A percentile compares a stretch with the other conserved stretches of the same genome.
These are phyloP conservation scores for Suzukiozyma palmioleophila DNA, from an alignment of 1,139 yeast species.

Conservation along the genomic window DNA sequence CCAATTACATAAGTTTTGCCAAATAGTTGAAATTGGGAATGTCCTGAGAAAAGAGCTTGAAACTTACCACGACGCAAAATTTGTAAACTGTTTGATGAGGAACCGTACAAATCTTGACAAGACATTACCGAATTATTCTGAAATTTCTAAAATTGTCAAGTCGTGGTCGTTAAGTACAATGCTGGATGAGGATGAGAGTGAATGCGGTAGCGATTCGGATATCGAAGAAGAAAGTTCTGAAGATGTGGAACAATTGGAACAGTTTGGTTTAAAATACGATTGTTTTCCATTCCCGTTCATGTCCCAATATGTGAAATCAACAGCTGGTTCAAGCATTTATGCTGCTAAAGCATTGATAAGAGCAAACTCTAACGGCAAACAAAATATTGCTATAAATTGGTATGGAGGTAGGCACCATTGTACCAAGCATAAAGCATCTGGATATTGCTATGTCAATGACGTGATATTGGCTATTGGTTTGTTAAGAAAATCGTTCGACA, in stretches of 20 bases:
- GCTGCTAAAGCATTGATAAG: constrained; percentile 36
- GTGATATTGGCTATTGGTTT: constrained; percentile 49
- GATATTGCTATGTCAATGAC: constrained; percentile 75
- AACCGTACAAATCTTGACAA: constrained; percentile 14
- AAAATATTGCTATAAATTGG: constrained; percentile 59
- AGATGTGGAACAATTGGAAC: constrained; percentile 3
- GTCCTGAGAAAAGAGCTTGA: constrained; percentile 23
- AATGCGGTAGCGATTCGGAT: constrained; percentile 5
- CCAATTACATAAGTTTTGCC: constrained; percentile 23
- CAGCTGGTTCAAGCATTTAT: constrained; percentile 57
- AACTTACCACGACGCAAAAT: constrained; percentile 37
- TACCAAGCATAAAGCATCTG: constrained; percentile 51
- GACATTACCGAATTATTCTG: constrained; percentile 3
- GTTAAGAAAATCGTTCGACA: constrained; percentile 44
- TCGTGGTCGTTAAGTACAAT: constrained; percentile 3
- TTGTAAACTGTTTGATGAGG: constrained; percentile 28
- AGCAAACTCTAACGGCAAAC: constrained; percentile 10
- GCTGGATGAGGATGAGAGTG: constrained; percentile 1
- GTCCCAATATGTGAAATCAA: constrained; percentile 43
- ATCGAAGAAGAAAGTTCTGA: constrained; percentile 4
- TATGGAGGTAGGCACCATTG: constrained; percentile 81
- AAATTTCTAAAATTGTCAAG: background rate
- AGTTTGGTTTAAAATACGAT: constrained; percentile 42
- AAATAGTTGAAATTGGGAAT: constrained; percentile 17
- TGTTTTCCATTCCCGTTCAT: constrained; percentile 60